Base-by-base conservation (phyloP, 495 filamentous ascomycete species). In the Aspergillus wentii region DNA sequence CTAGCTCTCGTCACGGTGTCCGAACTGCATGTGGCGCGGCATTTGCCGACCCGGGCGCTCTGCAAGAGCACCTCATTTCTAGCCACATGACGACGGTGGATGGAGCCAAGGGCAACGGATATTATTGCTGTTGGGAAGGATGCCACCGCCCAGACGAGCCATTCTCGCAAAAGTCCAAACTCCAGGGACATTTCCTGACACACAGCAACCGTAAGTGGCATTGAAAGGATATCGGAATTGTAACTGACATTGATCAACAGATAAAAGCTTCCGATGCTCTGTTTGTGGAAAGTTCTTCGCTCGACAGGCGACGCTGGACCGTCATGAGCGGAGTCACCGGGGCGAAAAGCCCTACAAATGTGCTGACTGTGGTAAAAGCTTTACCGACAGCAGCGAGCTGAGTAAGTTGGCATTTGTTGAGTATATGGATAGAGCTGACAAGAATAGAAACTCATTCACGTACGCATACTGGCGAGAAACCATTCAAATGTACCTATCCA, bases 281-380 rank as follows among this genome's bases (percentile, higher is more conserved):
- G 66, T 69, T 7, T 74, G 71, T 39, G 64, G 64, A 2, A 72
- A 74, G 40, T 33, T 55, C 1, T 75, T 72, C 33, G 67, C 68
- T 15, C 58, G 70, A 15, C 63, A 66, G 40, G 66, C 67, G 8
- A 70, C 68, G 17, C 42, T 74, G 33, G 68, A 69, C 27, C 59
- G 69, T 19, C 71, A 75, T 30, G 66, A 69, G 48, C 69, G 71
- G n/a, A 73, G 67, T n/a, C 71, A 75, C 37, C 70, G 69, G 0
- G 66, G 68, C 14, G 71, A 75, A 41, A 75, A 73, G 43, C 71
- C 69, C 0, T 73, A 66, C 35, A 61, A 48, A 18, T 75, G 71
- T 43, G 49, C 61, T 11, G 43, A 61, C 10, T 75, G 71, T 36
- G 62, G 56, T 2, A 72, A 67, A 38, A 55, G 57, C 11, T 72